Percentiles rank a stretch among this genome's conserved stretches.
These are phyloP conservation scores for Boletellus ananas DNA, from an alignment of 768 basidiomycete species.

Conservation along the genomic window DNA sequence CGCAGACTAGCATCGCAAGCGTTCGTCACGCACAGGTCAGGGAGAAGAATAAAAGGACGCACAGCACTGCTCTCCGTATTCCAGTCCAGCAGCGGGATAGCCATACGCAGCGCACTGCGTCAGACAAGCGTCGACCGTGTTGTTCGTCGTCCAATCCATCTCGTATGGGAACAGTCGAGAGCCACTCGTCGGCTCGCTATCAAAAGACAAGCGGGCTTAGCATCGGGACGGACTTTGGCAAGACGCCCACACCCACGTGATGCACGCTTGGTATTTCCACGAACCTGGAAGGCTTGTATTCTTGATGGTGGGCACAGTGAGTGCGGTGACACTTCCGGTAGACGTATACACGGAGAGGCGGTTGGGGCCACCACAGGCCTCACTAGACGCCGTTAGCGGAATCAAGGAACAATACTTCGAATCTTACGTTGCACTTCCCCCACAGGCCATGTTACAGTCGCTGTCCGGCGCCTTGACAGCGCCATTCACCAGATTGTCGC, in stretches of 20 bases:
- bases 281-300: constrained; percentile 57
- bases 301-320: constrained; percentile 57
- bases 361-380: constrained; percentile 72
- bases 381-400: constrained; percentile 35
- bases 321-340: constrained; percentile 44
- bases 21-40: background rate
- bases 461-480: constrained; percentile 47
- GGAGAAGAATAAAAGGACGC: constrained; percentile 24
- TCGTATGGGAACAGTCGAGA: constrained; percentile 58
- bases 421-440: constrained; percentile 60
- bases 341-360: constrained; percentile 68
- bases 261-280: constrained; percentile 66
- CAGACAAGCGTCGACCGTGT: constrained; percentile 61
- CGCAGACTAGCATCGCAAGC: constrained; percentile 49
- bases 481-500: constrained; percentile 58
- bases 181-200: constrained; percentile 45
- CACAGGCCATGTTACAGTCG: constrained; percentile 72
- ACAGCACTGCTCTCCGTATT: constrained; percentile 75
- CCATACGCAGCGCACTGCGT: constrained; percentile 68
- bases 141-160: constrained; percentile 56
- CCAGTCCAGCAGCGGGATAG: constrained; percentile 66
- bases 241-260: constrained; percentile 42
- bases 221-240: background rate
- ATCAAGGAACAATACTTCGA: background rate
- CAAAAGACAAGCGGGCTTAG: background rate